These are phyloP conservation scores for Azolla pinnata DNA, from an alignment of 75 land plant genomes.

Conservation along the genomic window DNA sequence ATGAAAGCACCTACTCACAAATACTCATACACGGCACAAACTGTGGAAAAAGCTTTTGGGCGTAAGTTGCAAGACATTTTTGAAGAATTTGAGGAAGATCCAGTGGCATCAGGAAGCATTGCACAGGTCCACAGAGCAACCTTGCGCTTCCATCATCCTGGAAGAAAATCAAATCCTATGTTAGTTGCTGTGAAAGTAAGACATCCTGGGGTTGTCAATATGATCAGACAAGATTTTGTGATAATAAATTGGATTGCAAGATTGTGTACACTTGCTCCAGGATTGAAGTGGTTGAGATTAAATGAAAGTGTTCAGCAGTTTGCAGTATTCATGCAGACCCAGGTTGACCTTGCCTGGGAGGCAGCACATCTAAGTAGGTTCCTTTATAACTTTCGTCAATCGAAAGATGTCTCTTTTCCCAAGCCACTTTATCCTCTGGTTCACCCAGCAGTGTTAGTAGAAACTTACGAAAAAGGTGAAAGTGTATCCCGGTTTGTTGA, in stretches of 20 bases:
- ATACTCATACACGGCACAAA: slow-evolving; percentile 32
- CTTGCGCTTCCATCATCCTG: slow-evolving; percentile 35
- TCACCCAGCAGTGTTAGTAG: slow-evolving; percentile 83
- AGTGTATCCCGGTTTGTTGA: slow-evolving; percentile 58
- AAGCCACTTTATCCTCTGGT: slow-evolving; percentile 81
- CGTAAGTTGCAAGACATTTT: slow-evolving; percentile 59
- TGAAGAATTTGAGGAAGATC: slow-evolving; percentile 72
- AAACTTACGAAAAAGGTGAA: slow-evolving; percentile 77
- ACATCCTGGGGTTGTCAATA: slow-evolving; percentile 78
- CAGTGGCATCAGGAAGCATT: slow-evolving; percentile 85
- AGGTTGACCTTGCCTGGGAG: slow-evolving; percentile 84
- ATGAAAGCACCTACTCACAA: slow-evolving; percentile 63
- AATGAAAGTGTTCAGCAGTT: slow-evolving; percentile 85
- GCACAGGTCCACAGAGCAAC: slow-evolving; percentile 75
- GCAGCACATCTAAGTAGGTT: slow-evolving; percentile 87
- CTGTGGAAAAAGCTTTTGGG: slow-evolving; percentile 67
- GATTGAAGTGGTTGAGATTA: slow-evolving; percentile 54
- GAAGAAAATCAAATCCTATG: slow-evolving; percentile 40
- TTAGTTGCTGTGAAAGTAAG: slow-evolving; percentile 77
- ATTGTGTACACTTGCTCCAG: slow-evolving; percentile 41
- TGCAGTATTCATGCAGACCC: slow-evolving; percentile 77
- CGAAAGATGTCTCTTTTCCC: slow-evolving; percentile 89
- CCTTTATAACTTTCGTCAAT: slow-evolving; percentile 65
- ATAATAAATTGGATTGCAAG: slow-evolving; percentile 63
- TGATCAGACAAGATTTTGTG: slow-evolving; percentile 61